Evolutionary conservation across 805 yeast species (phyloP).

Genomic region (Novakomyces olei): DNA sequence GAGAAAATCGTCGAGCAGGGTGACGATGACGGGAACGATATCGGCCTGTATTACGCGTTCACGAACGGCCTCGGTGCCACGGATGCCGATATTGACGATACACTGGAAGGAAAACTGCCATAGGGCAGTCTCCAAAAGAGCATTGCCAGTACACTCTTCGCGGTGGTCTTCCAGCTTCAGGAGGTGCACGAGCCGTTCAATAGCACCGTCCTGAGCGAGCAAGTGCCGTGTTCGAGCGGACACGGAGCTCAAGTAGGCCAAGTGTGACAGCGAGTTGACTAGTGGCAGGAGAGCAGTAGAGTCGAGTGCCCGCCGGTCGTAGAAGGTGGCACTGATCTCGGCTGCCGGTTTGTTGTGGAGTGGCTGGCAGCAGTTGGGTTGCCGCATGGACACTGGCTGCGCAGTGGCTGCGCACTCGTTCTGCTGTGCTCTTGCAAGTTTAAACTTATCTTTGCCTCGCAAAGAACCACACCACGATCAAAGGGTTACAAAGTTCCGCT

Average conservation of each 20-base stretch:
- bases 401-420: no score
- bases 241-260: slow-evolving; percentile 68
- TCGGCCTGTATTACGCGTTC: slow-evolving; percentile 81
- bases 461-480: no score
- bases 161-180: slow-evolving; percentile 48
- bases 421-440: no score
- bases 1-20: slow-evolving; percentile 73
- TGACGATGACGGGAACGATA: slow-evolving; percentile 70
- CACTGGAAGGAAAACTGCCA: slow-evolving; percentile 94
- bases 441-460: no score
- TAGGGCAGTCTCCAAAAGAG: slow-evolving; percentile 14
- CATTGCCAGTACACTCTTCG: slow-evolving; percentile 62
- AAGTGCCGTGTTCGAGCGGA: slow-evolving; percentile 82
- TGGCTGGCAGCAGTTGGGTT: no score
- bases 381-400: no score
- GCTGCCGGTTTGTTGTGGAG: slow-evolving; percentile 88
- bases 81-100: slow-evolving; percentile 68
- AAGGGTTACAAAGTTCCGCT: no score
- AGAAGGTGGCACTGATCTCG: slow-evolving; percentile 65
- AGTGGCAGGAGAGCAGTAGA: slow-evolving; percentile 74
- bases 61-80: slow-evolving; percentile 75
- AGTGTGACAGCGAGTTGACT: slow-evolving; percentile 74
- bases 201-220: slow-evolving; percentile 70
- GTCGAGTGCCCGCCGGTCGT: slow-evolving; percentile 82
- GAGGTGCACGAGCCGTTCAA: slow-evolving; percentile 69